Base-by-base conservation (phyloP, 1,139 yeast genomes). In the Lodderomyces oxycetoniae region DNA sequence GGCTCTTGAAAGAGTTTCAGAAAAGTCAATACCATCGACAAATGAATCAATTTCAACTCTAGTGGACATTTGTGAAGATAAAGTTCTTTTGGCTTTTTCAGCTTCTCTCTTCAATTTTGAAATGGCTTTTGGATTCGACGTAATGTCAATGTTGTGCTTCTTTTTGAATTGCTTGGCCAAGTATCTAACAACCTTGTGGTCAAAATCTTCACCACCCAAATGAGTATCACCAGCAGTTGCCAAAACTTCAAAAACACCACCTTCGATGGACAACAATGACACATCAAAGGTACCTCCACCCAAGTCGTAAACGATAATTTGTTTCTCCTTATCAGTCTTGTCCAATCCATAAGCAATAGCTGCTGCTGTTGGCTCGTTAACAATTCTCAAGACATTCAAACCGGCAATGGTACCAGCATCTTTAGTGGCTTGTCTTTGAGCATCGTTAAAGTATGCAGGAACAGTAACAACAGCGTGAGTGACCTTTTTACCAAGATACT, bases 361-460 rank as follows among this genome's bases (percentile, higher is more conserved):
- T 43, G 97, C 96, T 33, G 97, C 97, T 38, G 97, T 89, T 45
- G 97, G 97, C 72, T 89, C 97, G 63, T 89, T 89, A 49, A 89
- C 95, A 57, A 89, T 88, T 71, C 97, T 83, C 57, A 88, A 75
- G 40, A 89, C 95, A 54, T 85, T 87, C 57, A 89, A 77, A 51
- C 97, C 97, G 31, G 96, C 95, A 72, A 89, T 89, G 42, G 86
- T 75, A 71, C 96, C 97, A 36, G 97, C 96, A 63, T 88, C 96
- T 72, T 89, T 88, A 45, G 97, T 89, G 43, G 97, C 97, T 66
- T 89, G 96, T 73, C 96, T 83, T 71, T 89, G 97, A 40, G 97
- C 95, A 66, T 89, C 97, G 63, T 89, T 91, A 72, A 89, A 89
- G 69, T 89, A 89, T 38, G 97, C 97, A 38, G 97, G 97, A 39